Conservation (phyloP, 345 rosid genomes). For the Salix brachista region DNA sequence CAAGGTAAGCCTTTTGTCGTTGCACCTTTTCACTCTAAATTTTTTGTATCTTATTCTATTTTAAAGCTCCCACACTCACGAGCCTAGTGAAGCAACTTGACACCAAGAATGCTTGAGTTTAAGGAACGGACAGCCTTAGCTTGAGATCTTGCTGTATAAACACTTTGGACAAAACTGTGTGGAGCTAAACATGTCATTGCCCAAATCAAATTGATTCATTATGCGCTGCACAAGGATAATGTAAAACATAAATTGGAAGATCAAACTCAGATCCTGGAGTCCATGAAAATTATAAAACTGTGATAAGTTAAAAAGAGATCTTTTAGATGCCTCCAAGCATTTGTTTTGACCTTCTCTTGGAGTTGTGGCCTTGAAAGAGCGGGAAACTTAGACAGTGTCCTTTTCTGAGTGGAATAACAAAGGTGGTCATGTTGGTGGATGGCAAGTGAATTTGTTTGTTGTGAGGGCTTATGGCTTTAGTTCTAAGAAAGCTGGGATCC, state of each 20-base stretch:
- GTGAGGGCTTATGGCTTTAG: neutral
- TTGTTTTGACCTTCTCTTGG: neutral
- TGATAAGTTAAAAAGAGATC: neutral
- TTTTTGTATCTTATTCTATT: neutral
- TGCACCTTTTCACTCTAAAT: neutral
- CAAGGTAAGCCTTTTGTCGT: conserved; percentile 45
- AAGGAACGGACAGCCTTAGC: neutral
- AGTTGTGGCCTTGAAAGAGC: neutral
- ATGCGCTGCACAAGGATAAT: neutral
- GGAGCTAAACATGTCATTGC: neutral
- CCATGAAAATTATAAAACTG: neutral
- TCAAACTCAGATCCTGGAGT: neutral
- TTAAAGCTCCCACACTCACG: neutral
- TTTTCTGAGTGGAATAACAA: neutral
- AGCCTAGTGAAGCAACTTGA: neutral
- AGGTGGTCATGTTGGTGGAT: neutral
- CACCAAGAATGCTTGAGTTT: neutral
- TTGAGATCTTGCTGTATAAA: neutral
- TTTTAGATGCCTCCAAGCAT: neutral
- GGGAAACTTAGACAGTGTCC: neutral
- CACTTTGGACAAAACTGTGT: neutral
- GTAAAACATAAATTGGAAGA: neutral
- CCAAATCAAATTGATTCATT: neutral
- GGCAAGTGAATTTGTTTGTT: neutral
- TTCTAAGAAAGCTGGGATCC: neutral